Conservation (phyloP, 441 rosid genomes). For the Jatropha multifida region DNA sequence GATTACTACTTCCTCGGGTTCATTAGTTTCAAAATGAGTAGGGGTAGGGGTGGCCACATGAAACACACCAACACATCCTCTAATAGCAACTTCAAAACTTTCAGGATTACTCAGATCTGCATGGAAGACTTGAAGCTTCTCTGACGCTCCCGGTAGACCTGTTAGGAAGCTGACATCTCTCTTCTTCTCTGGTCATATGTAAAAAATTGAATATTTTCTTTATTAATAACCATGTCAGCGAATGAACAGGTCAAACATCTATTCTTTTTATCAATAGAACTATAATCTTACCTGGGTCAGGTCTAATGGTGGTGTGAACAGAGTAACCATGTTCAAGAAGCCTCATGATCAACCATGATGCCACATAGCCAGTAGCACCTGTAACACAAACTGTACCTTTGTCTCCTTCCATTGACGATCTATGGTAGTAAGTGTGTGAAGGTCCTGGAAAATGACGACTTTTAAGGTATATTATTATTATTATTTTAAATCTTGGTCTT, state of each 20-base stretch:
- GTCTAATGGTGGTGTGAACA: conserved; percentile 59
- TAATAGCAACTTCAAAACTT: conserved; percentile 33
- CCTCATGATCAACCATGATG: conserved; percentile 61
- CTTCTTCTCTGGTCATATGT: conserved; percentile 28
- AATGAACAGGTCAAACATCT: too few species aligned
- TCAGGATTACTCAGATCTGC: conserved; percentile 40
- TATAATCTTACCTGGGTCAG: conserved; percentile 37
- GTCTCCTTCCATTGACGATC: conserved; percentile 27
- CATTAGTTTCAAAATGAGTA: conserved; percentile 23
- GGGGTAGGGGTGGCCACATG: conserved; percentile 32
- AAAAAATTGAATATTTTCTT: not conserved
- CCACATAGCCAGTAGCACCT: conserved; percentile 61
- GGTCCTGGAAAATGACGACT: not conserved
- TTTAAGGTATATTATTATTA: not conserved
- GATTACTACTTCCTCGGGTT: conserved; percentile 30
- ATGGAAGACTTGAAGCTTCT: conserved; percentile 32
- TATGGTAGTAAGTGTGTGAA: not conserved
- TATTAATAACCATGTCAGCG: too few species aligned
- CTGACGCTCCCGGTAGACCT: conserved; percentile 30
- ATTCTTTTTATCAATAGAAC: not conserved
- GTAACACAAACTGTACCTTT: conserved; percentile 56
- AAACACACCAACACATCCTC: conserved; percentile 38
- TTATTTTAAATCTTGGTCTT: not conserved
- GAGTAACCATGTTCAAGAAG: conserved; percentile 62
- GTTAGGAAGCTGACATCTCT: conserved; percentile 43